phyloP scores from a whole-genome alignment of 1,284 basidiomycete genomes.

The Tilletia caries region DNA sequence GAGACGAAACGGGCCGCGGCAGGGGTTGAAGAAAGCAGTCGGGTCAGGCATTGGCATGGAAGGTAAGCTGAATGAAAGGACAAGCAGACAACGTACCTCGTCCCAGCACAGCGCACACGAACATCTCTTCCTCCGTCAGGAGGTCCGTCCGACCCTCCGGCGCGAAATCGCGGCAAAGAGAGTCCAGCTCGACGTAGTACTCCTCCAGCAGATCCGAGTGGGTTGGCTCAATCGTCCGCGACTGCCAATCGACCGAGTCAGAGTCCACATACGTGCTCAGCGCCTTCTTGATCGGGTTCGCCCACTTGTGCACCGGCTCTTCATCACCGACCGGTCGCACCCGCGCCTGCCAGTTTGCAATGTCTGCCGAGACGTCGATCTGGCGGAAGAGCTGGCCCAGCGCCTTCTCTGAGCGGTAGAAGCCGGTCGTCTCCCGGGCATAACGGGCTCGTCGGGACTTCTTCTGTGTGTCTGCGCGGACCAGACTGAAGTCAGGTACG shows the following conservation, averaged over 20 bases:
- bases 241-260: not conserved
- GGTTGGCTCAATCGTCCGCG: not conserved
- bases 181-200: slow-evolving; percentile 9
- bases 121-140: slow-evolving; percentile 11
- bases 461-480: not conserved
- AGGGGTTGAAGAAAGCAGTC: not conserved
- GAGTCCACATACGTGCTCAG: not conserved
- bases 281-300: slow-evolving; percentile 1
- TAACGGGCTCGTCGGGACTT: not conserved
- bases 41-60: too few species aligned
- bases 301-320: not conserved
- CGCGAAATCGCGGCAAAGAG: slow-evolving; percentile 5
- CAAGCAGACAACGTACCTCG: slow-evolving; percentile 7
- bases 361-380: slow-evolving; percentile 9
- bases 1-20: too few species aligned
- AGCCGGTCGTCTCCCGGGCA: not conserved
- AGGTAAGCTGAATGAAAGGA: too few species aligned
- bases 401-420: slow-evolving; percentile 1
- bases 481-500: not conserved
- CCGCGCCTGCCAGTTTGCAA: slow-evolving; percentile 5
- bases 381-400: slow-evolving; percentile 12
- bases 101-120: not conserved
- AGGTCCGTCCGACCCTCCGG: not conserved
- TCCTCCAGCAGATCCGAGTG: slow-evolving; percentile 6
- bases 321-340: not conserved